Evolutionary conservation across 768 basidiomycete species (phyloP).

Genomic region (Auriscalpium vulgare): DNA sequence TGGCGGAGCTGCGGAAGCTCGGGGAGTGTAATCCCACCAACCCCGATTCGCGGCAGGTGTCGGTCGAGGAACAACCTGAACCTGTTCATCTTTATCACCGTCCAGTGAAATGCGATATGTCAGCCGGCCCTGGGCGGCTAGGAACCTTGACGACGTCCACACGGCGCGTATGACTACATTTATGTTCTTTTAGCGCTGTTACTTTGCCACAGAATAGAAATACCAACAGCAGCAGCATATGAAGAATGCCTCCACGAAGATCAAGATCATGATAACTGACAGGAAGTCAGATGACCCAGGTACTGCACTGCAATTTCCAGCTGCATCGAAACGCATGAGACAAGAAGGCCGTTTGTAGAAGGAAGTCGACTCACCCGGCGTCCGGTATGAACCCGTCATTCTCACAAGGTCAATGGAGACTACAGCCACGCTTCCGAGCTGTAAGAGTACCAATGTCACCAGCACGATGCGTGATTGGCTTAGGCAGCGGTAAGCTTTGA

Average conservation of each 20-base stretch:
- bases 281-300: slow-evolving; percentile 22
- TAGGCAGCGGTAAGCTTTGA: slow-evolving; percentile 61
- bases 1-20: neutral
- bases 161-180: neutral
- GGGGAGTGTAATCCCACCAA: too few relatives aligned
- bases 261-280: slow-evolving; percentile 36
- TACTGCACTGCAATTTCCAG: too few relatives aligned
- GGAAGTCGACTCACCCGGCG: neutral
- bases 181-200: neutral
- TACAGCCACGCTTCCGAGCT: slow-evolving; percentile 32
- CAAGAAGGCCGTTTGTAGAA: too few relatives aligned
- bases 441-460: slow-evolving; percentile 33
- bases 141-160: neutral
- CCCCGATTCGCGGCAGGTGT: neutral
- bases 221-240: slow-evolving; percentile 53
- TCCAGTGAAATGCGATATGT: neutral
- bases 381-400: slow-evolving; percentile 35
- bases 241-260: slow-evolving; percentile 48
- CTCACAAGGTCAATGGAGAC: slow-evolving; percentile 37
- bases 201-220: neutral
- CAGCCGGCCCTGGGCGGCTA: neutral
- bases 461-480: slow-evolving; percentile 51
- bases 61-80: neutral
- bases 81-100: neutral
- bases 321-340: too few relatives aligned